Evolutionary conservation across 2,329 filamentous ascomycete genomes (phyloP).

Genomic region (Rhynchosporium secalis): DNA sequence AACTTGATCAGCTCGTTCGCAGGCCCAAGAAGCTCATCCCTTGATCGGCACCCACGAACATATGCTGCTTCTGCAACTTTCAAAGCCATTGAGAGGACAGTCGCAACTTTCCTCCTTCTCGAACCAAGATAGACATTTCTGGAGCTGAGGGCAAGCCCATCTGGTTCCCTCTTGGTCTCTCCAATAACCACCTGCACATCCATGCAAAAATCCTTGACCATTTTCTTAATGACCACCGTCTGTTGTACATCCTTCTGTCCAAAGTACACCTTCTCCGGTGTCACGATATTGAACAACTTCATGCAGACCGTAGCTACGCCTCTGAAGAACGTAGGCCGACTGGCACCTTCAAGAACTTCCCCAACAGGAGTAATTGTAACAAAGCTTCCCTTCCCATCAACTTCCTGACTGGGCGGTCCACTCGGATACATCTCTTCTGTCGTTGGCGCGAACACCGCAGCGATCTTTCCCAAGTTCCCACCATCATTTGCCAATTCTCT

Average conservation of each 20-base stretch:
- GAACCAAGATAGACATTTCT: constrained; percentile 89
- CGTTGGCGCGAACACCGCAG: constrained; percentile 82
- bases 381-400: constrained; percentile 81
- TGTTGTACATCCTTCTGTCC: constrained; percentile 98
- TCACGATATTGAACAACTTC: constrained; percentile 84
- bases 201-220: constrained; percentile 86
- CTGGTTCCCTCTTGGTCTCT: constrained; percentile 71
- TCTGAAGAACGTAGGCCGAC: constrained; percentile 90
- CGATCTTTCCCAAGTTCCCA: constrained; percentile 63
- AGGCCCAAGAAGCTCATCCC: constrained; percentile 69
- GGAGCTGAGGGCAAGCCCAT: constrained; percentile 88
- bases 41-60: constrained; percentile 49
- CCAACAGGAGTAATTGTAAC: constrained; percentile 86
- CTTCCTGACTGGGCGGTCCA: constrained; percentile 65
- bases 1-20: constrained; percentile 61
- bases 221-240: constrained; percentile 81
- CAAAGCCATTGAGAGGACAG: constrained; percentile 70
- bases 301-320: constrained; percentile 96
- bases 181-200: constrained; percentile 73
- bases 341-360: constrained; percentile 78
- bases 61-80: constrained; percentile 70
- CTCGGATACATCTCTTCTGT: constrained; percentile 86
- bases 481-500: constrained; percentile 66
- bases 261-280: constrained; percentile 82
- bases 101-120: constrained; percentile 69